These are phyloP conservation scores for Pichia thaimueangensis DNA, from an alignment of 805 yeast species.

Conservation along the genomic window DNA sequence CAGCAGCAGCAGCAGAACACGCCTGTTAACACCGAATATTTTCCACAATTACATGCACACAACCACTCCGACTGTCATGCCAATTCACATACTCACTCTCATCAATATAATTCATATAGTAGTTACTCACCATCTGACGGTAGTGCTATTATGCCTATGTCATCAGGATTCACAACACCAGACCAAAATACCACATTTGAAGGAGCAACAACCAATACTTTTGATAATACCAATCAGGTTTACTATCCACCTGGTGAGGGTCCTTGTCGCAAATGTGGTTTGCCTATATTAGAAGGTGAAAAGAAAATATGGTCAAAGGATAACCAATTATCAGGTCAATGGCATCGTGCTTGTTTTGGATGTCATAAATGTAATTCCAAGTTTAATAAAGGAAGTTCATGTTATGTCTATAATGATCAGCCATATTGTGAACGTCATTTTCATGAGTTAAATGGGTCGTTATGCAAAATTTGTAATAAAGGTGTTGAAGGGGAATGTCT, in stretches of 20 bases:
- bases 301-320: conserved; percentile 81
- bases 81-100: not conserved
- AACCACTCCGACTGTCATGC: no score
- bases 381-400: conserved; percentile 55
- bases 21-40: not conserved
- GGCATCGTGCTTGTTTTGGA: conserved; percentile 85
- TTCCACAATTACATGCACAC: no score
- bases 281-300: conserved; percentile 38
- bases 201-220: no score
- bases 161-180: conserved; percentile 7
- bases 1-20: not conserved
- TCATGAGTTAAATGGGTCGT: conserved; percentile 68
- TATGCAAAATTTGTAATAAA: conserved; percentile 60
- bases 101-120: conserved; percentile 2
- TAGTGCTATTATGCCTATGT: not conserved
- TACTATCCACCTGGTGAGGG: conserved; percentile 57
- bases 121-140: conserved; percentile 1
- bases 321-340: conserved; percentile 81
- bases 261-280: conserved; percentile 71
- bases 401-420: conserved; percentile 70
- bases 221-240: not conserved
- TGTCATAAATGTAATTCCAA: conserved; percentile 58
- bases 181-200: conserved; percentile 1
- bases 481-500: conserved; percentile 92
- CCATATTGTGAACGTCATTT: conserved; percentile 80